Conservation (phyloP, 176 grass and related monocot species). For the Ensete ventricosum region DNA sequence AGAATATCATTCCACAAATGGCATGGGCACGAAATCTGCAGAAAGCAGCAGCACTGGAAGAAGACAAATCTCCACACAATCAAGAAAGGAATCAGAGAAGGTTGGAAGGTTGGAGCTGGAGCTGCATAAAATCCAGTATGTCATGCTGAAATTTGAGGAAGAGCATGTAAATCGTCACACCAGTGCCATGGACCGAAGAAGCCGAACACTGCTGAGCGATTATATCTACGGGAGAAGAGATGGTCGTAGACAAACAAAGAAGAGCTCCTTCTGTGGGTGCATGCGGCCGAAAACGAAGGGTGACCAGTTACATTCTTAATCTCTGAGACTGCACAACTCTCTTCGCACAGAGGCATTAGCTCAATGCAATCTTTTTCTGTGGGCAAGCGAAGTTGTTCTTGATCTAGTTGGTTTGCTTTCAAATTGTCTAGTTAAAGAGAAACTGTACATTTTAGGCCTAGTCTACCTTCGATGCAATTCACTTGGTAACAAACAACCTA, state of each 20-base stretch:
- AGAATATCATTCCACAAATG: slow-evolving; percentile 44
- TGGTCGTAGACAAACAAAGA: slow-evolving; percentile 37
- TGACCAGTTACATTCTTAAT: slow-evolving; percentile 1
- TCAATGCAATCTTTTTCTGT: neutral
- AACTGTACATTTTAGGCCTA: slow-evolving; percentile 2
- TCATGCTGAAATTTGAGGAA: slow-evolving; percentile 78
- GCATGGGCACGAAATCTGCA: slow-evolving; percentile 36
- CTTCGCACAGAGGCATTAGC: neutral
- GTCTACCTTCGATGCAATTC: neutral
- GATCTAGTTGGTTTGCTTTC: neutral
- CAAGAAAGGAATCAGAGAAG: slow-evolving; percentile 66
- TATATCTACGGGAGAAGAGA: slow-evolving; percentile 82
- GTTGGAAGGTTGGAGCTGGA: slow-evolving; percentile 74
- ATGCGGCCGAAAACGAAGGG: slow-evolving; percentile 41
- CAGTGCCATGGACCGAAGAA: slow-evolving; percentile 51
- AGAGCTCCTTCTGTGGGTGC: slow-evolving; percentile 55
- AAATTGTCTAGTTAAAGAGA: neutral
- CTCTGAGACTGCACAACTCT: too few relatives aligned
- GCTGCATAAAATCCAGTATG: slow-evolving; percentile 79
- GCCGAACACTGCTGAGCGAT: slow-evolving; percentile 67
- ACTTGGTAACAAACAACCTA: too few relatives aligned
- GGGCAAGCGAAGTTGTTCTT: neutral
- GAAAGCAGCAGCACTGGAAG: slow-evolving; percentile 39
- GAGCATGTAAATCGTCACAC: slow-evolving; percentile 47
- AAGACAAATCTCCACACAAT: slow-evolving; percentile 55